Base-by-base conservation (phyloP, 179 eudicot genomes). In the Gypsophila paniculata region DNA sequence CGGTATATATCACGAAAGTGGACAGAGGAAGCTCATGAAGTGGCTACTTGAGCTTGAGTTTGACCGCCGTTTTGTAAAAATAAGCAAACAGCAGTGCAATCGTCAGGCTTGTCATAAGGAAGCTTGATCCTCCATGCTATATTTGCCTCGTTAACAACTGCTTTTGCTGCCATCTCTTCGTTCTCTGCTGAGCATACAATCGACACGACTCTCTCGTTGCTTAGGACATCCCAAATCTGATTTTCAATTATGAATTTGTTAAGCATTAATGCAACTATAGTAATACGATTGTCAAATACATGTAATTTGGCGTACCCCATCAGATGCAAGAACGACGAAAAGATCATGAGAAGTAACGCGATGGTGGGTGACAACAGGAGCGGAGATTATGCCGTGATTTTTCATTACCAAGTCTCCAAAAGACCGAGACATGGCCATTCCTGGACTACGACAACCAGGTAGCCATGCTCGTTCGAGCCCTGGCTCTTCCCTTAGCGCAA, bases 391-490 rank as follows among this genome's bases (percentile, higher is more conserved):
- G 39, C 92, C 96, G 55, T 88, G 82, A 60, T 88, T 86, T 72
- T 90, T 88, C 36, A 90, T 76, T 71, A 89, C 86, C 59, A 88
- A 86, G 77, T 90, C 93, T 22, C 96, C 93, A 63, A 90, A 88
- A 60, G 89, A 85, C 58, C 96, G 82, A 19, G 96, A 90, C 96
- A 90, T 90, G 53, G 96, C 93, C 69, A 90, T 84, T 54, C 96
- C 96, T 21, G 96, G 96, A 2, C 87, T 81, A 48, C 85, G 82
- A 62, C 85, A 75, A 22, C 87, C 85, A 42, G 97, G 97, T 78
- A 91, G 71, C 97, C 97, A 91, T 52, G 90, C 97, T 81, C 97
- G 88, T 39, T 81, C 76, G 61, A 87, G 90, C 72, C 83, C 94
- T 23, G 97, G 97, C 79, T 90, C 96, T 68, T 88, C 96, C 65